Evolutionary conservation across 768 basidiomycete species (phyloP).

Genomic region (Boletus pseudopeckii): DNA sequence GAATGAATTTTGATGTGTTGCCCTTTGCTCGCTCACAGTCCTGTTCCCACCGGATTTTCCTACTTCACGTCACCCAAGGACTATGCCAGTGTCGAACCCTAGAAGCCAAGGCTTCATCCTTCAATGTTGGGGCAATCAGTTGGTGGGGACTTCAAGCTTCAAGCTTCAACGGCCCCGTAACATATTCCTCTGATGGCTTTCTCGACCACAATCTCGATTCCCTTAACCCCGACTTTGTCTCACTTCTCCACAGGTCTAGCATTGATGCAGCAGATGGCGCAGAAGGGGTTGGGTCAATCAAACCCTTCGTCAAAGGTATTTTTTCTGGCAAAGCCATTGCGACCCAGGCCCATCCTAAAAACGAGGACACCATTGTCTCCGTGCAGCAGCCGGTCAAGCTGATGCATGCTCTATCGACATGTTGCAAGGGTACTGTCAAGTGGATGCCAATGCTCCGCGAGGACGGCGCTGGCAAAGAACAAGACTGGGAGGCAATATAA

Average conservation of each 20-base stretch:
- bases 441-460: slow-evolving; percentile 42
- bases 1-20: too few species aligned
- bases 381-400: slow-evolving; percentile 93
- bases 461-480: slow-evolving; percentile 31
- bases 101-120: too few species aligned
- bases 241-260: slow-evolving; percentile 68
- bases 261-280: slow-evolving; percentile 38
- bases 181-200: slow-evolving; percentile 89
- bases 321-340: slow-evolving; percentile 89
- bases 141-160: too few species aligned
- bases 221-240: slow-evolving; percentile 90
- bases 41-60: too few species aligned
- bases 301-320: slow-evolving; percentile 87
- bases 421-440: slow-evolving; percentile 72
- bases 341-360: slow-evolving; percentile 85
- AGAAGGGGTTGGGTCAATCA: slow-evolving; percentile 76
- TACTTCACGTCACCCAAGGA: too few species aligned
- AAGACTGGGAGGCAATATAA: slow-evolving; percentile 63
- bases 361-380: slow-evolving; percentile 93
- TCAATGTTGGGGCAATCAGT: too few species aligned
- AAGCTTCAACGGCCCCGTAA: slow-evolving; percentile 49
- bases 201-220: slow-evolving; percentile 85
- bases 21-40: too few species aligned
- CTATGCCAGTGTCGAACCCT: too few species aligned
- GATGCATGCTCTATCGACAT: slow-evolving; percentile 87